phyloP scores from a whole-genome alignment of 2,329 filamentous ascomycete genomes.

The Pseudonectria foliicola region DNA sequence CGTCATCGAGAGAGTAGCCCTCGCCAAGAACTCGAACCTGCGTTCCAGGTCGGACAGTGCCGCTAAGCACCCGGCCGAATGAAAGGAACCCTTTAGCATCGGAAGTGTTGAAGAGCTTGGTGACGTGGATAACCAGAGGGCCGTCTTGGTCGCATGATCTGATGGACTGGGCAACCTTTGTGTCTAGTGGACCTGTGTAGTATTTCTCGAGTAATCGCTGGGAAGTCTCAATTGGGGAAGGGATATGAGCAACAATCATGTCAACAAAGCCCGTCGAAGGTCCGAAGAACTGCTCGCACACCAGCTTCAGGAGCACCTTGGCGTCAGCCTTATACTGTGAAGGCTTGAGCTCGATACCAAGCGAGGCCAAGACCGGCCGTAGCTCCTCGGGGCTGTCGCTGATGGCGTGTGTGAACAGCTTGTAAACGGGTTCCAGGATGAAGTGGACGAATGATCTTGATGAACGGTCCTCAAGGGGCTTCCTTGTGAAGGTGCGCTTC shows the following conservation, averaged over 20 bases:
- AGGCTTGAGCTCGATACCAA: conserved; percentile 84
- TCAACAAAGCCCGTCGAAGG: conserved; percentile 86
- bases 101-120: conserved; percentile 83
- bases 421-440: conserved; percentile 94
- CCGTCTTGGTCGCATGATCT: conserved; percentile 79
- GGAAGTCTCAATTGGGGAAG: conserved; percentile 75
- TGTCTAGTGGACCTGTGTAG: conserved; percentile 86
- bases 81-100: conserved; percentile 90
- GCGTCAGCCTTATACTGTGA: conserved; percentile 88
- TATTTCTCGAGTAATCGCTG: conserved; percentile 72
- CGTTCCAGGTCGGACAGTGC: conserved; percentile 73
- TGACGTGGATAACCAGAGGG: conserved; percentile 83
- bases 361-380: conserved; percentile 65
- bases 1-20: conserved; percentile 91
- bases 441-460: conserved; percentile 91
- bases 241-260: conserved; percentile 86
- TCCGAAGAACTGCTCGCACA: conserved; percentile 94
- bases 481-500: conserved; percentile 87
- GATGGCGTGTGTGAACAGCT: conserved; percentile 90
- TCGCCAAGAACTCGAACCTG: conserved; percentile 90
- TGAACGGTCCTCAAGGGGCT: conserved; percentile 70
- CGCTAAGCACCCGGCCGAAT: conserved; percentile 87
- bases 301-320: conserved; percentile 77
- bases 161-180: conserved; percentile 74
- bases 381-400: conserved; percentile 83